Evolutionary conservation across 2,329 filamentous ascomycete species (phyloP).

Genomic region (Exophiala xenobiotica): DNA sequence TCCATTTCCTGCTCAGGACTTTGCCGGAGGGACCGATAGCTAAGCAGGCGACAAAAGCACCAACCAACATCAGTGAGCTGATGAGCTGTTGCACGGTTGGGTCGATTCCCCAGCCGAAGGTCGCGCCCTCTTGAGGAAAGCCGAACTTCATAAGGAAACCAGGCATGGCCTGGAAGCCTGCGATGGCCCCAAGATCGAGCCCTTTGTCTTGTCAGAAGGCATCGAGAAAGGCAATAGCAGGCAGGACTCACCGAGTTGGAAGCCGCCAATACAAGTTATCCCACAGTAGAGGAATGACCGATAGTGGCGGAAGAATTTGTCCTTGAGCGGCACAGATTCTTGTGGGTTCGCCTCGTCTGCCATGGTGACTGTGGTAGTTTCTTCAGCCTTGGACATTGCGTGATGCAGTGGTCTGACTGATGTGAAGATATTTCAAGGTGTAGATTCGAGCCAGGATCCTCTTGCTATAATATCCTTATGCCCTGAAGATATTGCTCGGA

Average conservation of each 20-base stretch:
- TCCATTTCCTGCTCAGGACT: conserved; percentile 45
- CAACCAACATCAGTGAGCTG: conserved; percentile 46
- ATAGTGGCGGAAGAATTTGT: background rate
- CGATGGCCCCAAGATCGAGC: conserved; percentile 5
- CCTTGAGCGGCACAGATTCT: no score
- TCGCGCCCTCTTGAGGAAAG: conserved; percentile 40
- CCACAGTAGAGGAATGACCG: background rate
- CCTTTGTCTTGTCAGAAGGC: conserved; percentile 1
- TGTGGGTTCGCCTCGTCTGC: no score
- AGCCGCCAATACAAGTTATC: background rate
- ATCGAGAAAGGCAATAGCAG: background rate
- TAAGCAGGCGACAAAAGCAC: conserved; percentile 44
- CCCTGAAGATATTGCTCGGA: no score
- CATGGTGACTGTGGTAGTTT: no score
- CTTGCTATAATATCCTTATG: no score
- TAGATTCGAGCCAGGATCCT: no score
- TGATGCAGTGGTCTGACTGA: no score
- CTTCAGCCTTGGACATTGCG: no score
- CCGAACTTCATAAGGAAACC: conserved; percentile 54
- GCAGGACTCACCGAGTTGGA: background rate
- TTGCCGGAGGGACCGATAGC: conserved; percentile 37
- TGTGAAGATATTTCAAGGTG: no score
- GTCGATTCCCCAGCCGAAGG: conserved; percentile 5
- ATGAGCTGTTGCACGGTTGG: conserved; percentile 54
- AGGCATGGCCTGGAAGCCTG: conserved; percentile 40